Evolutionary conservation across 345 rosid species (phyloP).

Genomic region (Hirschfeldia incana): DNA sequence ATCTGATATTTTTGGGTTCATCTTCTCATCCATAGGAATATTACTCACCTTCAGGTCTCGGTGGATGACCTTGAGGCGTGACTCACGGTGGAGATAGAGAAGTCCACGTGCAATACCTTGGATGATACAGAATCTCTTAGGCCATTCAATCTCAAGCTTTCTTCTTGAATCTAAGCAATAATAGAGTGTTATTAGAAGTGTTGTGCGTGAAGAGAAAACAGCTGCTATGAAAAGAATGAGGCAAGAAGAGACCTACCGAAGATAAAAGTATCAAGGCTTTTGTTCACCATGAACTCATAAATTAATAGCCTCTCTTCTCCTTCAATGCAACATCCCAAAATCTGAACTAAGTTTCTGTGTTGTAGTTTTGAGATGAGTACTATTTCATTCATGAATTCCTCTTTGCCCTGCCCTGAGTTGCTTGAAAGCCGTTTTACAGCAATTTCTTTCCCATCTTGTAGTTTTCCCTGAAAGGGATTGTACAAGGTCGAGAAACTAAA

Average conservation of each 20-base stretch:
- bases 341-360: constrained; percentile 57
- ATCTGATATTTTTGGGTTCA: constrained; percentile 35
- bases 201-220: not conserved
- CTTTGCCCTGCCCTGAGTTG: constrained; percentile 45
- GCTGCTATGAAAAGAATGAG: not conserved
- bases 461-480: constrained; percentile 31
- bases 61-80: constrained; percentile 24
- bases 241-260: constrained; percentile 41
- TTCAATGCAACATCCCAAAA: constrained; percentile 53
- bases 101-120: constrained; percentile 34
- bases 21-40: constrained; percentile 25
- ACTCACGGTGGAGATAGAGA: constrained; percentile 31
- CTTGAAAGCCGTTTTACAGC: constrained; percentile 51
- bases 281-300: constrained; percentile 58
- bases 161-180: constrained; percentile 23
- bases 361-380: constrained; percentile 52
- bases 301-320: constrained; percentile 48
- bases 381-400: constrained; percentile 48
- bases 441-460: constrained; percentile 42
- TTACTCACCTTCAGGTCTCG: constrained; percentile 27
- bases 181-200: not conserved
- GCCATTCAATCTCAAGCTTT: constrained; percentile 9
- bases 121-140: constrained; percentile 17
- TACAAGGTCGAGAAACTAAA: not conserved
- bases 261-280: constrained; percentile 53